phyloP scores from a whole-genome alignment of 169 alveolate genomes.

The Plasmodium chabaudi region DNA sequence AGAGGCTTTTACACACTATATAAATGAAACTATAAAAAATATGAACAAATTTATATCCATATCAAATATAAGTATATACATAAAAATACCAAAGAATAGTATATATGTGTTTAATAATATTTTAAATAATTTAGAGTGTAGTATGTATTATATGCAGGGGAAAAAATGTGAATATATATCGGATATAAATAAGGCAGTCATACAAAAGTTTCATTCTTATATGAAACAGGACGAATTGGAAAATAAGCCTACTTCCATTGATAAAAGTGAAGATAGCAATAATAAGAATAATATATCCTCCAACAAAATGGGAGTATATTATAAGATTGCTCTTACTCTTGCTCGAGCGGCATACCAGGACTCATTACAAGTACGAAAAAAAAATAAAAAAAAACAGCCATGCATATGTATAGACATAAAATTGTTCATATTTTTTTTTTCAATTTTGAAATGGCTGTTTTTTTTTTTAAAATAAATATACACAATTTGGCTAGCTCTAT shows the following conservation, averaged over 20 bases:
- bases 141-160: conserved; percentile 45
- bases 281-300: neutral
- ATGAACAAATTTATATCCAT: conserved; percentile 28
- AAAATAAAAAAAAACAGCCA: neutral
- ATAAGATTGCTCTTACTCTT: conserved; percentile 35
- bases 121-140: conserved; percentile 61
- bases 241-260: neutral
- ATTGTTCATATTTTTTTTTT: neutral
- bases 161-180: neutral
- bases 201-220: conserved; percentile 4
- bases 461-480: too few species aligned
- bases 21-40: conserved; percentile 29
- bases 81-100: conserved; percentile 22
- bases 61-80: conserved; percentile 68
- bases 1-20: conserved; percentile 34
- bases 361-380: conserved; percentile 54
- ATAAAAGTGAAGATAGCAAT: neutral
- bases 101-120: conserved; percentile 17
- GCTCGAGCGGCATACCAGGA: conserved; percentile 76
- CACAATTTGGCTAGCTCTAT: too few species aligned
- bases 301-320: conserved; percentile 14
- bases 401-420: neutral
- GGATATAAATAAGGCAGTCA: conserved; percentile 5
- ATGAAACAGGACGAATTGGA: neutral
- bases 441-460: too few species aligned